Percentiles rank a stretch among this genome's conserved stretches.
These are phyloP conservation scores for Coprinopsis strossmayeri DNA, from an alignment of 768 basidiomycete species.

Conservation along the genomic window DNA sequence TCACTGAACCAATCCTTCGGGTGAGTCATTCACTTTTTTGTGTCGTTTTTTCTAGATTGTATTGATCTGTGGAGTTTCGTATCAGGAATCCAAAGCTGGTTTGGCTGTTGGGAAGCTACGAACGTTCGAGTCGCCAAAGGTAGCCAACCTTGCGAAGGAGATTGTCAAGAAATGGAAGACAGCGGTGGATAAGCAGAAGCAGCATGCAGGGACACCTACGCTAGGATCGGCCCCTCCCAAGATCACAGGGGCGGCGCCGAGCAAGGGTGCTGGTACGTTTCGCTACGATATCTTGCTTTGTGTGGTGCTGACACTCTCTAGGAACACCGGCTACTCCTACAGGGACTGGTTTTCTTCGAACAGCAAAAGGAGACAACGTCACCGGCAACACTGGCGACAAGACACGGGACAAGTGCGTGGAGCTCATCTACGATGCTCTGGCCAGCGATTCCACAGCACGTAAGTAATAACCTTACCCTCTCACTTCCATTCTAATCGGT, in stretches of 20 bases:
- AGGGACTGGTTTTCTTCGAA: constrained; percentile 38
- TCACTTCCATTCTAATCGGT: neutral
- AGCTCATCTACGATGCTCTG: constrained; percentile 89
- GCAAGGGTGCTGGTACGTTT: neutral
- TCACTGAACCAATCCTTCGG: constrained; percentile 69
- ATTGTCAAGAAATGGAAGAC: constrained; percentile 90
- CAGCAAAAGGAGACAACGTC: constrained; percentile 67
- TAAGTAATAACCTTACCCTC: constrained; percentile 52
- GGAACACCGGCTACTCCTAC: constrained; percentile 33
- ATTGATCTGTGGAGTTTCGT: constrained; percentile 17
- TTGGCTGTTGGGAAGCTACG: constrained; percentile 90
- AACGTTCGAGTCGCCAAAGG: constrained; percentile 60
- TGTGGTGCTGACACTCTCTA: constrained; percentile 9
- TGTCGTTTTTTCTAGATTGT: constrained; percentile 16
- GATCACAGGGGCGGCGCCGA: neutral
- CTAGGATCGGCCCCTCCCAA: neutral
- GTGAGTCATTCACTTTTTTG: constrained; percentile 46
- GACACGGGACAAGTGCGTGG: constrained; percentile 81
- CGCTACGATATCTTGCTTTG: too few species aligned
- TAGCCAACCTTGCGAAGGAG: constrained; percentile 82
- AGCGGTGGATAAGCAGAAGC: constrained; percentile 64
- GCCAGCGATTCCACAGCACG: constrained; percentile 82
- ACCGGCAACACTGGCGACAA: constrained; percentile 55
- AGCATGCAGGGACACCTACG: constrained; percentile 4
- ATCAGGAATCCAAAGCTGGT: constrained; percentile 86